These are phyloP conservation scores for Mucor indicus DNA, from an alignment of 371 early-diverging fungal genomes.

Conservation along the genomic window DNA sequence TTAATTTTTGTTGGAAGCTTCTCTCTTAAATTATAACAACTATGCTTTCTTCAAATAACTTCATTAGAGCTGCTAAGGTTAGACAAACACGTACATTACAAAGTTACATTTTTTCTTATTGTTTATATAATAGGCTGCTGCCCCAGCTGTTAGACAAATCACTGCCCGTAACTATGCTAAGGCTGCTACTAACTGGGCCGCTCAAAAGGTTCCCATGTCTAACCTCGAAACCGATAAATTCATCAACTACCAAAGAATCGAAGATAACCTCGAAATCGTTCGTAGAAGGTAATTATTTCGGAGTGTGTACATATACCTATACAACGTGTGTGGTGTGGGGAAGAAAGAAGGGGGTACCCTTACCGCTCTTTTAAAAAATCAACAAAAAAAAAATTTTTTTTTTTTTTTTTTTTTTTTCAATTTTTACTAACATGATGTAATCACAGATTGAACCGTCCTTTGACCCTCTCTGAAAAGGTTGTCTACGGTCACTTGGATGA, in stretches of 20 bases:
- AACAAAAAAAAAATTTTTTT: not conserved
- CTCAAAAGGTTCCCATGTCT: slow-evolving; percentile 81
- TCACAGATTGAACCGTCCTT: slow-evolving; percentile 67
- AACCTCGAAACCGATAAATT: slow-evolving; percentile 78
- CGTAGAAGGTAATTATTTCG: slow-evolving; percentile 68
- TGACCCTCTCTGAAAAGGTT: slow-evolving; percentile 94
- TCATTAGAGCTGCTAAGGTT: slow-evolving; percentile 34
- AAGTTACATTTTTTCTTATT: not conserved
- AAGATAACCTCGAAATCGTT: slow-evolving; percentile 87
- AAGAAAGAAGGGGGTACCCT: not conserved
- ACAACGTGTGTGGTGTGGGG: not conserved
- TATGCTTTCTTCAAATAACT: slow-evolving; percentile 31
- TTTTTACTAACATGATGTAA: no score
- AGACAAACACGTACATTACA: not conserved
- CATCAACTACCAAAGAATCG: slow-evolving; percentile 92
- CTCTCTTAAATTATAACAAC: slow-evolving; percentile 15
- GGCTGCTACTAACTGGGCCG: slow-evolving; percentile 42
- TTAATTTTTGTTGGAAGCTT: slow-evolving; percentile 12
- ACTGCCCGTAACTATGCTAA: slow-evolving; percentile 48
- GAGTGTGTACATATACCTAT: no score
- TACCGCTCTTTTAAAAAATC: not conserved
- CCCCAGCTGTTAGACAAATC: slow-evolving; percentile 27
- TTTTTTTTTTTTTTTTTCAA: slow-evolving; percentile 15
- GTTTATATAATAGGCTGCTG: slow-evolving; percentile 22
- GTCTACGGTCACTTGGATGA: slow-evolving; percentile 95